Evolutionary conservation across 192 early-diverging fungal species (phyloP), one percentile per base, ranked within the genome.

Genomic region (Funneliformis geosporum): DNA sequence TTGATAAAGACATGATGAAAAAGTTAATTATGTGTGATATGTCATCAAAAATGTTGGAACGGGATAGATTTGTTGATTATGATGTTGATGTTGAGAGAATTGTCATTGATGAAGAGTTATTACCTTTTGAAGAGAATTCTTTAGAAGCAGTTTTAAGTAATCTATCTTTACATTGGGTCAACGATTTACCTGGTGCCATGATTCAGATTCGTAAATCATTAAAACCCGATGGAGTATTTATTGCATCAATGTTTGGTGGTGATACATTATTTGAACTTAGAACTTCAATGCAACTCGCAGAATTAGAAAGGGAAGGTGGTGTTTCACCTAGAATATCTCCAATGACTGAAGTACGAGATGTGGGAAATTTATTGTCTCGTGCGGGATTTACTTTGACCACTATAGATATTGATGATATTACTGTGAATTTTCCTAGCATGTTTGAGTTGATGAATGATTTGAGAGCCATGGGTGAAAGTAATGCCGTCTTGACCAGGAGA

Each of bases 251-350:
- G 91, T 90, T 97, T 86, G 96, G 97, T 44, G 95, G 95, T 5
- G 97, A 99, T 75, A 96, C 96, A n/a, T 85, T 99, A 28, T 99
- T 94, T 89, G 97, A 99, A 83, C 87, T 99, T 81, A 93, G 96
- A 74, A 94, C 95, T 4, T 91, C 95, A 2, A 80, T 99, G 75
- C 97, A 97, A 82, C 83, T 99, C 70, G 95, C 95, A 2, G 96
- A 99, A 81, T 80, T 89, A n/a, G 97, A 99, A 84, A 88, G 97
- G 10, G 93, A 93, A 75, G 92, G 95, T 8, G 97, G 97, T 5
- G 89, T 99, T 50, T 91, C 94, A 10, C 93, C 96, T 0, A 92
- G 97, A 46, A 88, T 97, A 23, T 96, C 94, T 9, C 97, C 97
- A 2, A 91, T 99, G 92, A 92, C 94, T 28, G 91, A 94, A 60